Evolutionary conservation across 2,329 filamentous ascomycete species (phyloP), one percentile per base, ranked within the genome.

Genomic region (Aureobasidium sp.): DNA sequence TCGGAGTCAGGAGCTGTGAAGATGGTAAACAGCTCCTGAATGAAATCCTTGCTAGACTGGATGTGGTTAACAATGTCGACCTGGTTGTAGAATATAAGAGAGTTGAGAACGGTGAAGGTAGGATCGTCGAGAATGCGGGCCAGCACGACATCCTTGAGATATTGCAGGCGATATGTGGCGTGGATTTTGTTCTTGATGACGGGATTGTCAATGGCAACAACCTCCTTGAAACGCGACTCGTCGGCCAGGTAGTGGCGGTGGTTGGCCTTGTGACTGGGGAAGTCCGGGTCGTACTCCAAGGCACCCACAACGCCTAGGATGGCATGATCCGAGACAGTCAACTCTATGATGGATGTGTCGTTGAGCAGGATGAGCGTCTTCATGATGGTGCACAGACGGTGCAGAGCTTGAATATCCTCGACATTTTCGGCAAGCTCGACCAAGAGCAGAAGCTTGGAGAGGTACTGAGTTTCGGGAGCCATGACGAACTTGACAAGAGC

Each of bases 51-150:
- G 69, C 96, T 96, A 29, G 81, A 82, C 74, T 97, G 92, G n/a
- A 99, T 81, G 75, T 97, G 90, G 71, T 93, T 90, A 55, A 99
- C 88, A 71, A 99, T 97, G 71, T 97, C 94, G 69, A 97, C 92
- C 77, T 99, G 94, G 77, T 97, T 94, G 81, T 96, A 99, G 79
- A 97, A 99, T 68, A 99, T 99, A 68, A 97, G 83, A 56, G 91
- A 96, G 76, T 97, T 99, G 66, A 99, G 86, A 29, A 97, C 92
- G 27, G 91, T 96, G 74, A 97, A 99, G 22, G 94, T 99, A 55
- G 93, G 93, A 73, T 99, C 94, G 75, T 99, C 94, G 64, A 99
- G 82, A 66, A 99, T 97, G 65, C 94, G 86, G 34, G 94, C 94
- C 47, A 99, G 83, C 0, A 97, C 93, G n/a, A 99, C 94, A 70